These are phyloP conservation scores for Vitis vinifera DNA, from an alignment of 164 flowering plant genomes.

Conservation along the genomic window ASM3070453v1 NC_081820.1:26622001-26622500, in stretches of 20 bases:
- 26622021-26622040: too few relatives aligned
- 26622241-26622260: conserved; percentile 97
- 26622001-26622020: too few relatives aligned
- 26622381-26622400: conserved; percentile 70
- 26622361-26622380: conserved; percentile 79
- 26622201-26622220: conserved; percentile 66
- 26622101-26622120: conserved; percentile 2
- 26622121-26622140: conserved; percentile 12
- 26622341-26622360: conserved; percentile 87
- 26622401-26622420: conserved; percentile 76
- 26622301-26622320: conserved; percentile 89
- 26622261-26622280: conserved; percentile 96
- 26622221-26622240: conserved; percentile 96
- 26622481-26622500: conserved; percentile 80
- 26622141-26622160: conserved; percentile 30
- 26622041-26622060: too few relatives aligned
- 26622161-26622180: conserved; percentile 10
- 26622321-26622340: conserved; percentile 88
- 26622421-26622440: conserved; percentile 79
- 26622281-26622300: conserved; percentile 87
- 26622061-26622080: too few relatives aligned
- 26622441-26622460: conserved; percentile 74
- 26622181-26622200: conserved; percentile 78
- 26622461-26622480: conserved; percentile 63
- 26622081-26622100: too few relatives aligned